Base-by-base conservation (phyloP, 495 filamentous ascomycete genomes). In the Penicilliopsis zonata region DNA sequence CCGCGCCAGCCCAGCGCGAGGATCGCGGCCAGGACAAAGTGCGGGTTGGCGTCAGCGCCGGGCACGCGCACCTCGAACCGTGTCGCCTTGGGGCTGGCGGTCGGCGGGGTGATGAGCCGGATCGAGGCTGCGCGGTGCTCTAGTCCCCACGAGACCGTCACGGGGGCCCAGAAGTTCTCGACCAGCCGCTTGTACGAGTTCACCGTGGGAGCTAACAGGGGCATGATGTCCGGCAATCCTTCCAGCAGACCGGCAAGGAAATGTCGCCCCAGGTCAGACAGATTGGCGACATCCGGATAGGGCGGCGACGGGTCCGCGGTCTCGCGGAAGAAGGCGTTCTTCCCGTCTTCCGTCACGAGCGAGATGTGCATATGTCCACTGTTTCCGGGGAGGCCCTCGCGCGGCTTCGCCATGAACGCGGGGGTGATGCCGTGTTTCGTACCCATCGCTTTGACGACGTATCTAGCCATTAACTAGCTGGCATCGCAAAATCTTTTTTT, bases 361-460 rank as follows among this genome's bases (percentile, higher is more conserved):
- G 86, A 94, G 37, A 96, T 66, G 49, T 98, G 90, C 71, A 94
- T 90, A 54, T 98, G 90, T 1, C 90, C 90, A 27, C 77, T 85
- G 52, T 94, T 95, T 6, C 90, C 90, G 0, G 90, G 90, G 0
- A 96, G 58, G 0, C 85, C 85, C 44, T 90, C 71, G 27, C 79
- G 73, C 3, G 90, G 90, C 51, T 96, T 98, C n/a, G 90, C 90
- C 90, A 98, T 98, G 62, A 98, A 98, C 50, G 84, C 88, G 1
- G 90, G 90, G 0, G 83, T 94, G 45, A 96, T 94, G 27, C 84
- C 86, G 55, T 82, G 79, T 49, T 82, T 82, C 27, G 70, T 80
- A 10, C 80, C 85, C 18, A 93, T 67, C 1, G 82, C 80, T 55
- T 92, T 94, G 32, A 92, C 85, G 4, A 80, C 74, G 39, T 90